A percentile compares a stretch with the other conserved stretches of the same genome.
Conservation (phyloP, 2,329 filamentous ascomycete genomes). For the Plenodomus biglobosus region DNA sequence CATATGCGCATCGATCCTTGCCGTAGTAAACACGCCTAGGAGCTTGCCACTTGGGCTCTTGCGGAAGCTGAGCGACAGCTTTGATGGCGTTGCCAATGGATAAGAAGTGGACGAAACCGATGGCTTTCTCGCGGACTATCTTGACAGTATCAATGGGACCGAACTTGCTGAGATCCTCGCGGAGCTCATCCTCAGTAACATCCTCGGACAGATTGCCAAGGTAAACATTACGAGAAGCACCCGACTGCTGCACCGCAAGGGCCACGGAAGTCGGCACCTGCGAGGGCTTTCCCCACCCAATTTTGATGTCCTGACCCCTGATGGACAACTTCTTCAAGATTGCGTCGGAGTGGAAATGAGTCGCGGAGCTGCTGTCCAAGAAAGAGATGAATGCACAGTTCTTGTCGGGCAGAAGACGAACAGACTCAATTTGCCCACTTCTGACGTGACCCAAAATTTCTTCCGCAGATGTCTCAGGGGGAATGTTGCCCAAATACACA, state of each 20-base stretch:
- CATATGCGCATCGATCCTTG: conserved; percentile 97
- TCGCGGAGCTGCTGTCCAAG: conserved; percentile 94
- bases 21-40: conserved; percentile 97
- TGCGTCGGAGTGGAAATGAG: conserved; percentile 98
- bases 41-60: conserved; percentile 95
- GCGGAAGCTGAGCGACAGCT: conserved; percentile 91
- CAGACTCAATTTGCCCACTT: conserved; percentile 98
- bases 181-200: conserved; percentile 84
- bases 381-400: conserved; percentile 99
- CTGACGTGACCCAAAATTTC: conserved; percentile 95
- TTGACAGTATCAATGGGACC: conserved; percentile 97
- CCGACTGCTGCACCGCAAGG: conserved; percentile 95
- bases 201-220: conserved; percentile 91
- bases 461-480: conserved; percentile 94
- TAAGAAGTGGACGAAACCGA: conserved; percentile 96
- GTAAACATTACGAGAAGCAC: conserved; percentile 95
- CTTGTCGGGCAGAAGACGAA: conserved; percentile 94
- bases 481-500: conserved; percentile 96
- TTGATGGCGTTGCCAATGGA: conserved; percentile 99
- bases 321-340: conserved; percentile 99
- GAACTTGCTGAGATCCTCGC: conserved; percentile 94
- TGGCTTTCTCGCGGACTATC: conserved; percentile 95
- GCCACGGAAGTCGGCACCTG: conserved; percentile 97
- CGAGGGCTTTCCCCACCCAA: conserved; percentile 98
- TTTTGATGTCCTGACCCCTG: conserved; percentile 98